Base-by-base conservation (phyloP, 2,329 filamentous ascomycete genomes). In the Fusarium marasasianum region DNA sequence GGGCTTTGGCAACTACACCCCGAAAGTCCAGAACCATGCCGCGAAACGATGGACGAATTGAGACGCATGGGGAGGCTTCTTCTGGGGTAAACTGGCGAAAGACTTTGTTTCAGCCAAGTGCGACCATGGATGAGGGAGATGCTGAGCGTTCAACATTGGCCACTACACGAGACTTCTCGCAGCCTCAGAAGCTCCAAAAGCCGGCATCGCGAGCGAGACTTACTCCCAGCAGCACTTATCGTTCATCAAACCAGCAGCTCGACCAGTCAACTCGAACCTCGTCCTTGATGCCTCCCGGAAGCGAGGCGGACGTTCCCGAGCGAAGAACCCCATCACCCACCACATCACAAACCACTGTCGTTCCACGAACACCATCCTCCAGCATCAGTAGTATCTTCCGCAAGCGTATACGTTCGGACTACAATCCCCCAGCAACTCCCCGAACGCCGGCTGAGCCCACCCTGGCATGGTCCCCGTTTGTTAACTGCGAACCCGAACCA, bases 381-480 rank as follows among this genome's bases (percentile, higher is more conserved):
- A 50, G 74, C 3, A 69, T 81, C 18, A 60, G 76, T 8, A 72
- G 62, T 33, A 58, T 81, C 13, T 77, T 81, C 47, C 78, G 78
- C 26, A 80, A 76, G 41, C 74, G 75, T 40, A 68, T 69, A 31
- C 74, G 72, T 43, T 71, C 74, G 38, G 78, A 78, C 11, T 40
- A 75, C 33, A 60, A 63, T 3, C 65, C 51, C 9, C 69, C 69
- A 44, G 59, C 60, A 45, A 72, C 71, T 14, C 76, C 76, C 17
- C 57, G 54, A 56, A 78, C 73, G 10, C 73, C 77, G 7, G 45
- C 61, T 12, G 74, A 70, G 4, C 78, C 78, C 13, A 61, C 56
- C 37, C 47, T 72, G 24, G 70, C 78, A 40, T 80, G 79, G 79
- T 66, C 62, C 29, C 79, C 78, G 18, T 80, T 80, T 48, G 75